Evolutionary conservation across 768 basidiomycete species (phyloP), one percentile per base, ranked within the genome.

Genomic region (Ramaria sp.): DNA sequence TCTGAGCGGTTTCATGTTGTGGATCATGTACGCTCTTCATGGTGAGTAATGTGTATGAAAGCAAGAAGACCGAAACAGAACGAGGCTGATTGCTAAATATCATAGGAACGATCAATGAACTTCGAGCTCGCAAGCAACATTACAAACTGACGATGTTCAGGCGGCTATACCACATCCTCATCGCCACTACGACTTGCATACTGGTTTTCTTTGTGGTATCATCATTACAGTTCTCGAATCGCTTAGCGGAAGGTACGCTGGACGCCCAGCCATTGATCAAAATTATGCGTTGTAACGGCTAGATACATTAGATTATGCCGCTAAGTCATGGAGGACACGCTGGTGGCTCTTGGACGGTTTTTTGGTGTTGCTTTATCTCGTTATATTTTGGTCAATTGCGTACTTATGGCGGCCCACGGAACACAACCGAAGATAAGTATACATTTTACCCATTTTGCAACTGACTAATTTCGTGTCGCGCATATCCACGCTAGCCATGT

Each of bases 331-430:
- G 93, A 79, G 77, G 59, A 76, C 80, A 54, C 84, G 94, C 49
- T 99, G 96, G 96, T 92, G 92, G 87, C 75, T 99, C 6, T 77
- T 99, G 42, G 96, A 99, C 65, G 96, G 94, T 17, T 98, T 91
- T 77, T 78, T 98, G 46, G 83, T 89, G 1, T 76, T 94, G 47
- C 81, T 98, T 24, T 98, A 95, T 68, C 78, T 96, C 47, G 72
- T 77, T 30, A 82, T 85, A 34, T 98, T 98, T 69, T 71, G 74
- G 59, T 73, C 80, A 10, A 91, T 97, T 60, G 82, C 89, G 1
- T 96, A 82, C 71, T 75, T 98, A 30, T 99, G 96, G 95, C 81
- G 93, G 37, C 96, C 96, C 27, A 86, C 88, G n/a, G 80, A 77
- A 41, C 82, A 88, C 67, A 93, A 94, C 75, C 78, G 87, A 73